Evolutionary conservation across 345 rosid genomes (phyloP).

Genomic region (Boechera stricta): DNA sequence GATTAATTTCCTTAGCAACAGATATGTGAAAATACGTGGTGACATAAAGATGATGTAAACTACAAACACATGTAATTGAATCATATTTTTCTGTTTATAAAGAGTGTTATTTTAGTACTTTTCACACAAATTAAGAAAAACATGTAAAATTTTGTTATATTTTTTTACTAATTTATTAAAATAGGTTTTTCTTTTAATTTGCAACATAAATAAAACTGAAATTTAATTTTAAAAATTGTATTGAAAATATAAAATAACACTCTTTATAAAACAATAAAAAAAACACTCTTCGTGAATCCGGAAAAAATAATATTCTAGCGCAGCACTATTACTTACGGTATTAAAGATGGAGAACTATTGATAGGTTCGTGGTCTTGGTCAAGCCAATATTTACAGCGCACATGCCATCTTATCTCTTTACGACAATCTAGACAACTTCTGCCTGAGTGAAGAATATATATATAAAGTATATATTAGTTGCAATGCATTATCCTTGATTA

Average conservation of each 20-base stretch:
- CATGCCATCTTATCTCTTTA: constrained; percentile 40
- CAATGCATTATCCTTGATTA: constrained; percentile 26
- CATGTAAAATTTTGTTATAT: too few species aligned
- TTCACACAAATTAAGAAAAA: too few species aligned
- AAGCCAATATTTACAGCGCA: constrained; percentile 19
- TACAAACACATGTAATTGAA: background rate
- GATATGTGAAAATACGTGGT: background rate
- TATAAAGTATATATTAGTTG: background rate
- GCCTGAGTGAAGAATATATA: constrained; percentile 20
- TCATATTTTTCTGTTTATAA: too few species aligned
- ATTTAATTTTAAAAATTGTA: too few species aligned
- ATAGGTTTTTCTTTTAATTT: too few species aligned
- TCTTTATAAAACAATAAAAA: too few species aligned
- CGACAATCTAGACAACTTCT: constrained; percentile 22
- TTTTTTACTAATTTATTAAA: too few species aligned
- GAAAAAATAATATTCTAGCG: too few species aligned
- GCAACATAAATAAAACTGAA: too few species aligned
- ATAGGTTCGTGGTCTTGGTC: constrained; percentile 10
- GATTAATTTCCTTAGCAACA: background rate
- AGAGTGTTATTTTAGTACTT: too few species aligned
- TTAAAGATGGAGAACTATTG: background rate
- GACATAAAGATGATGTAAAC: background rate
- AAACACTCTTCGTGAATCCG: too few species aligned
- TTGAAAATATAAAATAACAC: too few species aligned
- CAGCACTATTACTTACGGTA: background rate